Base-by-base conservation (phyloP, 2,329 filamentous ascomycete genomes). In the Colletotrichum coccodes region DNA sequence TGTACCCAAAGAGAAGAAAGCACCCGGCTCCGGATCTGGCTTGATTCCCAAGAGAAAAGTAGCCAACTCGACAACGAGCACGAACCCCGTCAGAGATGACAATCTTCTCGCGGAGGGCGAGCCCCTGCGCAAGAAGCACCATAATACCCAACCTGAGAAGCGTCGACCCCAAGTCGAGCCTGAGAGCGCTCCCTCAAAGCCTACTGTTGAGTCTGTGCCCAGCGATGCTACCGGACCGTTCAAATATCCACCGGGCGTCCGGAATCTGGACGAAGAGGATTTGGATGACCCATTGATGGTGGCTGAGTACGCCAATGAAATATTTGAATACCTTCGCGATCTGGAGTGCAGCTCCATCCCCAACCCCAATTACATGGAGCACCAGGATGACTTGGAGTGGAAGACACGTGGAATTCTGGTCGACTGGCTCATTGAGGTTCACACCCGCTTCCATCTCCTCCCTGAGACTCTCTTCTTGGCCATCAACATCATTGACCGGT, bases 341-440 rank as follows among this genome's bases (percentile, higher is more conserved):
- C 89, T 98, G 28, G 96, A 99, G 83, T 85, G 83, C 86, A 79
- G 94, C 86, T 81, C 90, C 0, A 80, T 95, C 77, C 94, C 95
- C 74, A 98, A 98, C 82, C 91, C 94, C 21, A 85, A 96, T 71
- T 99, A 99, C 85, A 99, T 99, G 91, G 89, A 92, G 58, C 93
- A 95, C 81, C 96, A 99, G 79, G 92, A 93, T 72, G 94, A 98
- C 75, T 87, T 99, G 14, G 95, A 98, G 81, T 99, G 96, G 96
- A 97, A 97, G 88, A 98, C 97, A 84, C 94, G 96, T 75, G 95
- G 95, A 72, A 98, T 99, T 73, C 89, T 99, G 62, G 91, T 98
- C 73, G 96, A 99, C 84, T 99, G 96, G 96, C 88, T 99, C 72
- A 95, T 99, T 71, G 96, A 99, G 81, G 96, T 99, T 53, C 96